Base-by-base conservation (phyloP, 768 basidiomycete genomes). In the Mycena metata region DNA sequence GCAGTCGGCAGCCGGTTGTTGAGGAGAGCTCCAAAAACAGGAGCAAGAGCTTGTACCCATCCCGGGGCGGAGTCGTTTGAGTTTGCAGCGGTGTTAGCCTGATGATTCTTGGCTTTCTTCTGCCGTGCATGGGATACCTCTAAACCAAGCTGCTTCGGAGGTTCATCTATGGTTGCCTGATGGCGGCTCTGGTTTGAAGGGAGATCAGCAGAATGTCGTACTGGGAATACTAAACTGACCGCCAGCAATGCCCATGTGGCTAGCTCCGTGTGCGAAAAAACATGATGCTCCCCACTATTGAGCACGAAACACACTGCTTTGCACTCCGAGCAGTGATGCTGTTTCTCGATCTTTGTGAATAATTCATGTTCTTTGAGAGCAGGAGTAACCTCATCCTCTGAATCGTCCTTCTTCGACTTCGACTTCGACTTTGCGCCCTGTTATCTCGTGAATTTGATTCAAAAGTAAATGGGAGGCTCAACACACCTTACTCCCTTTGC, bases 121-220 rank as follows among this genome's bases (percentile, higher is more conserved):
- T 61, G 60, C 1, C 60, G 60, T 2, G 1, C 33, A n/a, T 61
- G 60, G 39, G 9, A 19, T 10, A 47, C 5, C 2, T 50, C 49
- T 19, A 61, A 49, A 2, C 16, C 16, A 9, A 61, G 60, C 1
- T 61, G 36, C 3, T 24, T 26, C 3, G 60, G 60, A 6, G 49
- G 10, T 17, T 51, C 60, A 3, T 30, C 8, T 7, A 61, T 26
- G 2, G 26, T 42, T 21, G 51, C 61, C 36, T 63, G 21, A 36
- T 63, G 61, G 10, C 33, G 51, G 19, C 41, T 54, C 61, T 54
- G n/a, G n/a, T n/a, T n/a, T n/a, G n/a, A n/a, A n/a, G n/a, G n/a
- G n/a, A n/a, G n/a, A n/a, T n/a, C n/a, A n/a, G n/a, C n/a, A n/a
- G 24, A 23, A 26, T 8, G 12, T 5, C 10, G 2, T 16, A 21